Evolutionary conservation across 1,139 yeast species (phyloP).

Genomic region (Yamadazyma sp.): DNA sequence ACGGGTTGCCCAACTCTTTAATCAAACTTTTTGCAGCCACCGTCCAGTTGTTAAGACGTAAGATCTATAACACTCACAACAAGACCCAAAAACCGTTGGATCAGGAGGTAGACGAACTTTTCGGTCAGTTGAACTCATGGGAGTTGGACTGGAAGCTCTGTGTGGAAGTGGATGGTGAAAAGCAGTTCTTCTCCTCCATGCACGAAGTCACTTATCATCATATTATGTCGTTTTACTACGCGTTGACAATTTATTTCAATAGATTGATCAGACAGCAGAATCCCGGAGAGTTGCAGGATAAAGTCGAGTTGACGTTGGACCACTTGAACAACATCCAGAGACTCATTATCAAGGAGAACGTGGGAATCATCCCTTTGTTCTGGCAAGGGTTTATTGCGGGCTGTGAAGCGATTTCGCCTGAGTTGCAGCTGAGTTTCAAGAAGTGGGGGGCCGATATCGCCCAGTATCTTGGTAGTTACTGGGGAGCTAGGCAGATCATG

Average conservation of each 20-base stretch:
- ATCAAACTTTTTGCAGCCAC: slow-evolving; percentile 70
- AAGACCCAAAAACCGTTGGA: slow-evolving; percentile 30
- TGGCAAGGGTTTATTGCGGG: slow-evolving; percentile 94
- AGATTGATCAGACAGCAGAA: slow-evolving; percentile 60
- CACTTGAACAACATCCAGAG: slow-evolving; percentile 66
- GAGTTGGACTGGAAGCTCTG: slow-evolving; percentile 60
- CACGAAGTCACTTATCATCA: slow-evolving; percentile 83
- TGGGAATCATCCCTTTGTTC: slow-evolving; percentile 70
- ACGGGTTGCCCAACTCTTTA: slow-evolving; percentile 82
- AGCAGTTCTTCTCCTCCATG: slow-evolving; percentile 48
- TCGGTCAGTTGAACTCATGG: slow-evolving; percentile 60
- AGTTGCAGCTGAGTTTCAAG: slow-evolving; percentile 65
- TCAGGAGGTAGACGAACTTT: slow-evolving; percentile 47
- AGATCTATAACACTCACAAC: slow-evolving; percentile 48
- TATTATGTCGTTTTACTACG: slow-evolving; percentile 75
- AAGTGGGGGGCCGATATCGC: slow-evolving; percentile 83
- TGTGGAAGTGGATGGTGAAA: slow-evolving; percentile 18
- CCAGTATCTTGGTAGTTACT: slow-evolving; percentile 74
- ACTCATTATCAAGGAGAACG: slow-evolving; percentile 53
- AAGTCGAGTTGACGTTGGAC: slow-evolving; percentile 59
- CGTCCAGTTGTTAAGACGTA: slow-evolving; percentile 62
- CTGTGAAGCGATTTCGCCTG: slow-evolving; percentile 66
- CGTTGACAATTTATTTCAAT: slow-evolving; percentile 71
- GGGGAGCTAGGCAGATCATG: slow-evolving; percentile 85
- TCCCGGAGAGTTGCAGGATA: slow-evolving; percentile 54